Base-by-base conservation (phyloP, 192 early-diverging fungal genomes). In the Spinellus fusiger region DNA sequence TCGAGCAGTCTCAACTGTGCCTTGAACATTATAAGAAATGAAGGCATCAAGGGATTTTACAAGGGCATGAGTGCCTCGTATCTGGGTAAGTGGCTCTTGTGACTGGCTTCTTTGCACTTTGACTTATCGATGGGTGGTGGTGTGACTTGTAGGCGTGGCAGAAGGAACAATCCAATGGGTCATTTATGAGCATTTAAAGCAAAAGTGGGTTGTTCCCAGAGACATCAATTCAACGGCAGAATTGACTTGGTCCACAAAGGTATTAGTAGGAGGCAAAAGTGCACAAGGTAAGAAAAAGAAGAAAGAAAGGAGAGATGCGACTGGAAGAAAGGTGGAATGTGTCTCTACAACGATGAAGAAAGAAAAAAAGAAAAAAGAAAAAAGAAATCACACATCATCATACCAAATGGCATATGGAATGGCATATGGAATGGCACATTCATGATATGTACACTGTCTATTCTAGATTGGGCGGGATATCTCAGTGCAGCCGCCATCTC, bases 91-190 rank as follows among this genome's bases (percentile, higher is more conserved):
- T n/a, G n/a, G n/a, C n/a, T n/a, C n/a, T n/a, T n/a, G n/a, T 34
- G 35, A 28, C 61, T 9, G 50, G 26, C 12, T 34, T 56, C n/a
- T n/a, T n/a, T n/a, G n/a, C n/a, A n/a, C n/a, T n/a, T n/a, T n/a
- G n/a, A n/a, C n/a, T n/a, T n/a, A n/a, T n/a, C n/a, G n/a, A n/a
- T n/a, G n/a, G n/a, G n/a, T n/a, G n/a, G n/a, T n/a, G n/a, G n/a
- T n/a, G n/a, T n/a, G n/a, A n/a, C n/a, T n/a, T n/a, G n/a, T 69
- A 85, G 90, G 96, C 8, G 81, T 95, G 0, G 80, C 86, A 2
- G 95, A 99, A 62, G 83, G 87, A 35, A 92, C 93, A 0, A 87
- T 96, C 29, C 96, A 99, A 73, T 99, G 96, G 87, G 86, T 93
- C 32, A 84, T 92, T 27, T 99, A 99, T 73, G 96, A 99, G 71